Percentiles rank a stretch among this genome's conserved stretches.
These are phyloP conservation scores for Colletotrichum coccodes DNA, from an alignment of 2,329 filamentous ascomycete genomes.

Conservation along the genomic window DNA sequence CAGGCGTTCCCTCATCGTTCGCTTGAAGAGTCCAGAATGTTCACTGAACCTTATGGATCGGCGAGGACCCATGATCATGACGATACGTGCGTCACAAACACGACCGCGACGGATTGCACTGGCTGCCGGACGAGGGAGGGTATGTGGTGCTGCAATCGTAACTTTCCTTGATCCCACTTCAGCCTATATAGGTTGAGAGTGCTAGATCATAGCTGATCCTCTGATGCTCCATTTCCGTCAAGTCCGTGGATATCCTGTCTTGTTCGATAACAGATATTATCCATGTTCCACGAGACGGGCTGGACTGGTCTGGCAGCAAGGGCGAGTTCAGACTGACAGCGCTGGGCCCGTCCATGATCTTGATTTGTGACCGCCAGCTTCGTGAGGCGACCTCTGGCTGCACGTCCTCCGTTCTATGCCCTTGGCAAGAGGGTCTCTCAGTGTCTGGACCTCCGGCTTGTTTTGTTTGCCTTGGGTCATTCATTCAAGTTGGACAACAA, in stretches of 20 bases:
- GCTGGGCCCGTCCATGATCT: constrained; percentile 9
- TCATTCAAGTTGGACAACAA: constrained; percentile 8
- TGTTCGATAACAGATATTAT: not conserved
- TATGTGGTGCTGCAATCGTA: constrained; percentile 8
- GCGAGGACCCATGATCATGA: constrained; percentile 3
- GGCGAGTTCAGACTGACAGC: not conserved
- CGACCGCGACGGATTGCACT: not conserved
- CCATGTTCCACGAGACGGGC: not conserved
- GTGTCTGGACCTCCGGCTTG: not conserved
- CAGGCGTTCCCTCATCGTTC: constrained; percentile 16
- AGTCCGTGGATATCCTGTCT: not conserved
- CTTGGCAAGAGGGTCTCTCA: constrained; percentile 4
- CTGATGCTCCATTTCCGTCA: not conserved
- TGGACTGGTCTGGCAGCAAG: not conserved
- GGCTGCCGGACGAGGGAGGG: not conserved
- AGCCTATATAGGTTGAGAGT: not conserved
- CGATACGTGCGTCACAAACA: constrained; percentile 14
- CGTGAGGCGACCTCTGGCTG: not conserved
- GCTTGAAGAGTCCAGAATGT: constrained; percentile 24
- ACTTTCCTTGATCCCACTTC: constrained; percentile 5
- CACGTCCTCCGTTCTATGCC: not conserved
- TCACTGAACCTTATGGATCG: constrained; percentile 11
- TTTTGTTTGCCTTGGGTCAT: not conserved
- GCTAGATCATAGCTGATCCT: not conserved
- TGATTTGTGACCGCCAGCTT: constrained; percentile 4